A percentile compares a stretch with the other conserved stretches of the same genome.
Conservation (phyloP, 768 basidiomycete species). For the Hortiboletus campestris region DNA sequence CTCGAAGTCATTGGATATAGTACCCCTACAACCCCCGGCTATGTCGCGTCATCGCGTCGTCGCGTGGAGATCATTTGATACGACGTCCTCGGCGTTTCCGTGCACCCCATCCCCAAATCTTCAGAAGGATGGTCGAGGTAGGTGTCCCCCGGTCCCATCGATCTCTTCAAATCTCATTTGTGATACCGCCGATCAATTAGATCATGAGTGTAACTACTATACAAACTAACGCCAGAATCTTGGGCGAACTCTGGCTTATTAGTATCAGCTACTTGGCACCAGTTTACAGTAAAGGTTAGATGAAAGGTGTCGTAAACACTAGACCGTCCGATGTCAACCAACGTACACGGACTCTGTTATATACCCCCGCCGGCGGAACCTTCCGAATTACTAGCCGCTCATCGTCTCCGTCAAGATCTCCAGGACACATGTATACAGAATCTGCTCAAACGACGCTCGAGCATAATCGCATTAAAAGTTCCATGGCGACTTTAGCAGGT, state of each 20-base stretch:
- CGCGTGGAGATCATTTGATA: conserved; percentile 5
- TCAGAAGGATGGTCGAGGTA: background rate
- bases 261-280: background rate
- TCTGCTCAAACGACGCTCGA: background rate
- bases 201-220: background rate
- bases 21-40: background rate
- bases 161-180: conserved; percentile 7
- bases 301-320: too few relatives aligned
- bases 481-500: background rate
- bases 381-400: too few relatives aligned
- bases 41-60: background rate
- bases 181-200: background rate
- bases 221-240: background rate
- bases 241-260: background rate
- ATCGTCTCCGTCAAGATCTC: background rate
- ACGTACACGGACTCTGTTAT: background rate
- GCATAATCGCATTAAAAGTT: background rate
- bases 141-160: background rate
- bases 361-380: too few relatives aligned
- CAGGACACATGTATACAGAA: background rate
- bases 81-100: conserved; percentile 16
- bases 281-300: background rate
- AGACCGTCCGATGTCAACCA: too few relatives aligned
- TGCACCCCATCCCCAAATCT: background rate
- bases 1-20: conserved; percentile 3